A percentile compares a stretch with the other conserved stretches of the same genome.
phyloP scores from a whole-genome alignment of 108 stramenopile species.

The Nitzschia sp. region DNA sequence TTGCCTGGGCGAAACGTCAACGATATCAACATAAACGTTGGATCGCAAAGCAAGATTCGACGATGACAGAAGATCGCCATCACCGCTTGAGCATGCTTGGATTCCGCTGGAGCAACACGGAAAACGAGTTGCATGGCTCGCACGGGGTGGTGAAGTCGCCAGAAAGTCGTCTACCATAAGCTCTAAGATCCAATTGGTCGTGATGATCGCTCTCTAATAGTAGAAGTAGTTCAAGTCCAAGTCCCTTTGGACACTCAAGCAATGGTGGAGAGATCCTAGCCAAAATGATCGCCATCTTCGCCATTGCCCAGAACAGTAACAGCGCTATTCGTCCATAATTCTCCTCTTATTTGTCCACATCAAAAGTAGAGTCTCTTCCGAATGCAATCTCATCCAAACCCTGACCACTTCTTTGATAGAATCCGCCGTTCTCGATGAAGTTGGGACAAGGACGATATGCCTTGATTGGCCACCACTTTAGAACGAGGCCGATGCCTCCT shows the following conservation, averaged over 20 bases:
- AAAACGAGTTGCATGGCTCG: too few species aligned
- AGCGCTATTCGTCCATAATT: too few species aligned
- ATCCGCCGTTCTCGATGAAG: slow-evolving; percentile 74
- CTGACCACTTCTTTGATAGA: slow-evolving; percentile 71
- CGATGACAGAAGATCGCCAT: neutral
- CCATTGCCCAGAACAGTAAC: too few species aligned
- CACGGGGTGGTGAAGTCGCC: too few species aligned
- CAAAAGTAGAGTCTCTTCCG: slow-evolving; percentile 65
- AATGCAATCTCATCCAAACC: slow-evolving; percentile 87
- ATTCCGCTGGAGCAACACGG: too few species aligned
- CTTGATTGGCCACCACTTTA: slow-evolving; percentile 89
- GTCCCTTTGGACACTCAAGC: too few species aligned
- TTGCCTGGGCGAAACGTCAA: slow-evolving; percentile 9
- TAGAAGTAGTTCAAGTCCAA: too few species aligned
- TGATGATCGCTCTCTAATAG: too few species aligned
- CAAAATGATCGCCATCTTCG: too few species aligned
- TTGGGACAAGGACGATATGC: slow-evolving; percentile 90
- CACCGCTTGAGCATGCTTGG: neutral
- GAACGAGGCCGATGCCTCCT: slow-evolving; percentile 75
- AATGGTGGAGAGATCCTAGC: too few species aligned
- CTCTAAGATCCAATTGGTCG: too few species aligned
- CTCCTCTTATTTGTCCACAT: neutral
- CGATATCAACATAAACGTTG: slow-evolving; percentile 13
- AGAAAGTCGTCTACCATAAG: too few species aligned
- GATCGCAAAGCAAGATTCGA: neutral